These are phyloP conservation scores for Annulohypoxylon bovei DNA, from an alignment of 495 filamentous ascomycete species.

Conservation along the genomic window DNA sequence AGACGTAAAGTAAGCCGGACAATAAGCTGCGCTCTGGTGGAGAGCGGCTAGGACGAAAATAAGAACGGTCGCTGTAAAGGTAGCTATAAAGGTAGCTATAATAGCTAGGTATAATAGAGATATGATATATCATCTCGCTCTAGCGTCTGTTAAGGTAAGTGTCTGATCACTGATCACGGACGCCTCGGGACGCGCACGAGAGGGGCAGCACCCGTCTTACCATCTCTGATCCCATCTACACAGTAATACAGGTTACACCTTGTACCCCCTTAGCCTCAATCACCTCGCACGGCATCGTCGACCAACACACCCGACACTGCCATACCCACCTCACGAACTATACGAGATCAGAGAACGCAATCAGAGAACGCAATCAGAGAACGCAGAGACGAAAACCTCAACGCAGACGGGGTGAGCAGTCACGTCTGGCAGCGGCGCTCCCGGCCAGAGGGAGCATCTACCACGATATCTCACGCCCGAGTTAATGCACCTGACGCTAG, in stretches of 20 bases:
- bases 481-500: slow-evolving; percentile 30
- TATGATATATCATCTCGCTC: slow-evolving; percentile 34
- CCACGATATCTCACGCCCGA: slow-evolving; percentile 18
- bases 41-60: slow-evolving; percentile 1
- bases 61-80: neutral
- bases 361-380: no score
- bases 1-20: slow-evolving; percentile 4
- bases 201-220: slow-evolving; percentile 38
- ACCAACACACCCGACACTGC: slow-evolving; percentile 9
- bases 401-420: slow-evolving; percentile 32
- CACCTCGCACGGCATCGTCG: slow-evolving; percentile 21
- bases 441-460: slow-evolving; percentile 19
- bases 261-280: slow-evolving; percentile 28
- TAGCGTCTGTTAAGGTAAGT: slow-evolving; percentile 18
- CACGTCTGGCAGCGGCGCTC: slow-evolving; percentile 12
- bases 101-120: slow-evolving; percentile 14
- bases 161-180: slow-evolving; percentile 25
- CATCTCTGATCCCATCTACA: slow-evolving; percentile 21
- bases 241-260: slow-evolving; percentile 38
- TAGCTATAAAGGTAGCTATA: no score
- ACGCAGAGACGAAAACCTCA: slow-evolving; percentile 1
- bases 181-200: slow-evolving; percentile 39
- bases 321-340: neutral
- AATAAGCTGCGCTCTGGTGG: neutral
- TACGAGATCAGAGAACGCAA: slow-evolving; percentile 11